phyloP scores from a whole-genome alignment of 164 flowering plant genomes.

The Vitis labrusca region DNA sequence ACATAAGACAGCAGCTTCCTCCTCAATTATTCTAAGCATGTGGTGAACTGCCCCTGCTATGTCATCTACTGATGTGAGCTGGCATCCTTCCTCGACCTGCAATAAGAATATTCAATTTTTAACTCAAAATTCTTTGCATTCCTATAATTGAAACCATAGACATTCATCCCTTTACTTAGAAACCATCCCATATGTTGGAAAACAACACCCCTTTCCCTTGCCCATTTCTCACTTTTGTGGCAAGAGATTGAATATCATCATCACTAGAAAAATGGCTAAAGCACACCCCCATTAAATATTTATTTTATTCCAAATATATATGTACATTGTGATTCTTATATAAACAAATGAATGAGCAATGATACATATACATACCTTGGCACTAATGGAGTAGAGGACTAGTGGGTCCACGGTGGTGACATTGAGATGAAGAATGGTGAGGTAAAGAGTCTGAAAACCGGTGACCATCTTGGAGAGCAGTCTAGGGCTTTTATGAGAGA shows the following conservation, averaged over 20 bases:
- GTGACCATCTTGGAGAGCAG: slow-evolving; percentile 63
- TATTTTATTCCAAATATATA: no score
- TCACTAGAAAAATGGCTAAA: no score
- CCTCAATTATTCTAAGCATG: slow-evolving; percentile 74
- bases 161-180: background rate
- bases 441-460: slow-evolving; percentile 57
- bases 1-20: slow-evolving; percentile 37
- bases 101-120: slow-evolving; percentile 14
- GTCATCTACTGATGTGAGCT: slow-evolving; percentile 73
- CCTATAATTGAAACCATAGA: background rate
- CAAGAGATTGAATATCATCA: no score
- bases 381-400: slow-evolving; percentile 81
- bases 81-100: slow-evolving; percentile 90
- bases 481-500: slow-evolving; percentile 41
- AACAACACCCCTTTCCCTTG: no score
- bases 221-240: no score
- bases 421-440: slow-evolving; percentile 82
- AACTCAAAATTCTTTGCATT: background rate
- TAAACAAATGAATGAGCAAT: background rate
- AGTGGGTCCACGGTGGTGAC: slow-evolving; percentile 65
- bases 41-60: slow-evolving; percentile 82
- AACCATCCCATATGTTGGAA: no score
- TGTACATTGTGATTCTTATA: no score
- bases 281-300: no score
- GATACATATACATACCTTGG: slow-evolving; percentile 52